Base-by-base conservation (phyloP, 129 eudicot species). In the Erigeron canadensis region DNA sequence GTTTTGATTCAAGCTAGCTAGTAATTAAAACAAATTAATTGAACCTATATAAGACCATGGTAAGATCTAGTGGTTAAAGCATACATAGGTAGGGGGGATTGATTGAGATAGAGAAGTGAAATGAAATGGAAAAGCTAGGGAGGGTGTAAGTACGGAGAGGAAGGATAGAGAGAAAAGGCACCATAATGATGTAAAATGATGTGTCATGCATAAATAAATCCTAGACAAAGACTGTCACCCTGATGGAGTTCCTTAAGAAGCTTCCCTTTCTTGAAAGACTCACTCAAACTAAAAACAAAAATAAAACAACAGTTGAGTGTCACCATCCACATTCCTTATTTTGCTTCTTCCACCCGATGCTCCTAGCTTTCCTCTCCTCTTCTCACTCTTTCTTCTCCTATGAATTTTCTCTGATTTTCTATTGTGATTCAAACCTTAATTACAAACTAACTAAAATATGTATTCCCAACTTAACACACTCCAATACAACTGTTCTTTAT, bases 201-300 rank as follows among this genome's bases (percentile, higher is more conserved):
- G 81, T 77, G 81, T 77, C 81, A 77, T 77, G 81, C 72, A 77
- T 70, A 70, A 70, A 77, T 77, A 70, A 70, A 70, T 77, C 81
- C 58, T 70, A 77, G 72, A 77, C 81, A 77, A 77, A 70, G 66
- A 70, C 81, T 77, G 77, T 66, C 67, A 53, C 71, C 67, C 81
- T 77, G 81, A 77, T 21, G 67, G 67, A 63, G 72, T 77, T 77
- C 72, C 80, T 70, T 77, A 63, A 70, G 81, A 77, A 77, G 81
- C 81, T 77, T 77, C 81, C 81, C 77, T 70, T 77, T 77, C 81
- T 77, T 77, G 81, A 47, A 53, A 77, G 59, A 70, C 59, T n/a
- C 59, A 58, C 74, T 45, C 34, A 8, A 68, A 60, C 67, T 76
- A 70, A 70, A 69, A 70, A 70, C 15, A 70, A 77, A 77, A 62